Conservation (phyloP, 2,329 filamentous ascomycete species). For the Pseudogymnoascus sp. region DNA sequence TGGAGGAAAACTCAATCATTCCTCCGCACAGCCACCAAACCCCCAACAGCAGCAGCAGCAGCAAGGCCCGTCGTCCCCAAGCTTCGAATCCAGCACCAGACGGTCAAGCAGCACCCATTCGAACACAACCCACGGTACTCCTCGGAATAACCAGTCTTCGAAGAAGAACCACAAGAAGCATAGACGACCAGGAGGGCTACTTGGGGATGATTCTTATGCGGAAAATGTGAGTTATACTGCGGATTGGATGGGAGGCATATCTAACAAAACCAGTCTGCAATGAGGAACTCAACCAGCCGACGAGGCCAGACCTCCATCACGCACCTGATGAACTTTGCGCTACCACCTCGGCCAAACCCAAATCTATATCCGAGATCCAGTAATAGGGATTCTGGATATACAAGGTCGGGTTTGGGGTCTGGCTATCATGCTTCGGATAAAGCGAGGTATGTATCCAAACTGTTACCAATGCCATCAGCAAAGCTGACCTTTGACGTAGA, state of each 20-base stretch:
- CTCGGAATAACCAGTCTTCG: conserved; percentile 67
- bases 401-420: conserved; percentile 78
- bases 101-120: conserved; percentile 8
- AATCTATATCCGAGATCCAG: conserved; percentile 39
- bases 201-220: conserved; percentile 76
- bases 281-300: conserved; percentile 61
- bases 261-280: conserved; percentile 32
- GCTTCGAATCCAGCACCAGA: conserved; percentile 25
- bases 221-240: conserved; percentile 57
- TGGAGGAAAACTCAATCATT: conserved; percentile 27
- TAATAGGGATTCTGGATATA: conserved; percentile 59
- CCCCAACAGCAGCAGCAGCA: conserved; percentile 27
- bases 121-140: conserved; percentile 31
- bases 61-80: conserved; percentile 21
- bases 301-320: conserved; percentile 96
- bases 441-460: conserved; percentile 54
- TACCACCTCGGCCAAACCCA: conserved; percentile 65
- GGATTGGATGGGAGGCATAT: background rate
- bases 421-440: conserved; percentile 89
- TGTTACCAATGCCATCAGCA: background rate
- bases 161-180: conserved; percentile 81
- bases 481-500: conserved; percentile 34
- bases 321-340: conserved; percentile 85
- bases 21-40: conserved; percentile 24
- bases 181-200: conserved; percentile 53